Evolutionary conservation across 148 eudicot species (phyloP).

Genomic region (Nepenthes mirabilis): DNA sequence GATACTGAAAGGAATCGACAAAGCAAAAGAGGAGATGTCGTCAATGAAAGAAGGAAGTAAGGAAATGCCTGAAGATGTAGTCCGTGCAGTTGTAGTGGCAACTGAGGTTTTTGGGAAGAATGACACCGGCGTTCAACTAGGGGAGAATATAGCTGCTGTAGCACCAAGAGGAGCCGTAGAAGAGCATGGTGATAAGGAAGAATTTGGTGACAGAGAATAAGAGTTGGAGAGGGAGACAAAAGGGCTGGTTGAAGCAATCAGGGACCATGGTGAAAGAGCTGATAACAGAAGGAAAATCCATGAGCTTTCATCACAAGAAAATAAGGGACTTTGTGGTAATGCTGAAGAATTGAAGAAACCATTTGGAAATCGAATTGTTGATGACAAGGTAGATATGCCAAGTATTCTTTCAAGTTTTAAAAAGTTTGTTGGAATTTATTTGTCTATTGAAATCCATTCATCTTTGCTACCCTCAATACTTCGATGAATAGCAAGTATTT

Average conservation of each 20-base stretch:
- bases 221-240: conserved; percentile 19
- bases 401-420: too few relatives aligned
- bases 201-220: conserved; percentile 8
- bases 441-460: too few relatives aligned
- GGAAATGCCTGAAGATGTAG: conserved; percentile 7
- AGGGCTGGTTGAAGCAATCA: conserved; percentile 7
- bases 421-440: too few relatives aligned
- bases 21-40: conserved; percentile 11
- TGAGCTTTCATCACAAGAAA: too few relatives aligned
- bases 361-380: too few relatives aligned
- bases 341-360: too few relatives aligned
- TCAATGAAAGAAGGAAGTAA: conserved; percentile 9
- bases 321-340: too few relatives aligned
- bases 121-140: conserved; percentile 12
- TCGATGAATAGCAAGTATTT: too few relatives aligned
- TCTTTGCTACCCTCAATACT: too few relatives aligned
- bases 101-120: conserved; percentile 12
- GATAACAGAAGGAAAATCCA: not conserved
- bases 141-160: conserved; percentile 11
- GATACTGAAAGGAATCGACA: conserved; percentile 11
- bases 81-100: conserved; percentile 12
- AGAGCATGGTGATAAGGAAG: not conserved
- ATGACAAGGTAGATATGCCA: too few relatives aligned
- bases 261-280: conserved; percentile 4
- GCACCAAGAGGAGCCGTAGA: conserved; percentile 8